phyloP scores from a whole-genome alignment of 2,329 filamentous ascomycete genomes.

The Fusarium sp. region DNA sequence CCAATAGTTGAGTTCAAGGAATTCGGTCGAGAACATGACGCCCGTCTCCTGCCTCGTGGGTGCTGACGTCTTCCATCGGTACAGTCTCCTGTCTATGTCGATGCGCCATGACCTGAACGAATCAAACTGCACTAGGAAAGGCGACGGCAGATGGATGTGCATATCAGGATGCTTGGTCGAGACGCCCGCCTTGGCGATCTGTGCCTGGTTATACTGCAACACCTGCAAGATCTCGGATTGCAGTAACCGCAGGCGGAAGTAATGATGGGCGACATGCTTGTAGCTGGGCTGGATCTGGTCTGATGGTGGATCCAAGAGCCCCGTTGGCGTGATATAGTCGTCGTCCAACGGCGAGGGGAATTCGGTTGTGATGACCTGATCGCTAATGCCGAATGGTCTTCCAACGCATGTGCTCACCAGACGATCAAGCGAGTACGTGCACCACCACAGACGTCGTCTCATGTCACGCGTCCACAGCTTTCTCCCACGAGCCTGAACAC shows the following conservation, averaged over 20 bases:
- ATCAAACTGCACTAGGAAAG: conserved; percentile 82
- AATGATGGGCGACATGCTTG: conserved; percentile 90
- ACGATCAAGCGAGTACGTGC: conserved; percentile 93
- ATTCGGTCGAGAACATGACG: conserved; percentile 87
- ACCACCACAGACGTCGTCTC: conserved; percentile 92
- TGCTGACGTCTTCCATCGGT: conserved; percentile 84
- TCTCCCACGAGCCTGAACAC: conserved; percentile 64
- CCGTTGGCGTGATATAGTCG: conserved; percentile 80
- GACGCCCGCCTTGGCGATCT: conserved; percentile 72
- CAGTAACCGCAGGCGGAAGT: conserved; percentile 84
- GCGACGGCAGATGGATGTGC: conserved; percentile 79
- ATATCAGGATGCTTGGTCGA: conserved; percentile 76
- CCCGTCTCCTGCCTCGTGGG: conserved; percentile 81
- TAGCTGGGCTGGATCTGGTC: conserved; percentile 75
- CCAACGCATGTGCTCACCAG: conserved; percentile 94
- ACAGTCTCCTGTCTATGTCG: conserved; percentile 82
- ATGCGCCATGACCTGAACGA: conserved; percentile 88
- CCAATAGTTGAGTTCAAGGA: conserved; percentile 96
- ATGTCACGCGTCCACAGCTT: conserved; percentile 87
- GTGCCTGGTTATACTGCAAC: conserved; percentile 87
- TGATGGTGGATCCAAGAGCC: conserved; percentile 69
- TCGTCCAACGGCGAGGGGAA: conserved; percentile 91
- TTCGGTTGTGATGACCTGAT: conserved; percentile 94
- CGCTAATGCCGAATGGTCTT: conserved; percentile 91
- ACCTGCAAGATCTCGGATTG: conserved; percentile 97